phyloP scores from a whole-genome alignment of 768 basidiomycete genomes.

The Calvatia gigantea region DNA sequence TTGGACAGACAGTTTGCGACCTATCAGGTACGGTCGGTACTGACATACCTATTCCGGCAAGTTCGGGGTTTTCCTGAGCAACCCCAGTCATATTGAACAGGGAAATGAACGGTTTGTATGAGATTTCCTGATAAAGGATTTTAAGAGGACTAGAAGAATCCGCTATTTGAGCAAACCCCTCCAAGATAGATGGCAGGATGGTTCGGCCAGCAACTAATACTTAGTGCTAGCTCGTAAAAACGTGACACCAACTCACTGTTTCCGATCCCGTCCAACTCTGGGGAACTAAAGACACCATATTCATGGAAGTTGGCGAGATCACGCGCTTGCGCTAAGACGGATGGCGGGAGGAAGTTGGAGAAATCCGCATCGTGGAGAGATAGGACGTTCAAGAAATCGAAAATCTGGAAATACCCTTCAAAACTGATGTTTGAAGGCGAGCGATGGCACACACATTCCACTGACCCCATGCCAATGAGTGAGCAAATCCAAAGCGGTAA shows the following conservation, averaged over 20 bases:
- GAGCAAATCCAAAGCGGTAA: neutral
- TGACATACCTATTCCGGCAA: conserved; percentile 54
- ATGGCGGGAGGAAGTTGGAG: conserved; percentile 37
- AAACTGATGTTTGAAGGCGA: neutral
- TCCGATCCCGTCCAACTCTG: conserved; percentile 52
- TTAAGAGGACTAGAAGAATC: conserved; percentile 50
- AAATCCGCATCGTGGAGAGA: conserved; percentile 63
- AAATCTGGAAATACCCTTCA: conserved; percentile 41
- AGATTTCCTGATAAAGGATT: conserved; percentile 54
- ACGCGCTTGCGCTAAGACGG: conserved; percentile 50
- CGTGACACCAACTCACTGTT: conserved; percentile 42
- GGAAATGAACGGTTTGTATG: conserved; percentile 78
- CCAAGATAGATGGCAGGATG: conserved; percentile 57
- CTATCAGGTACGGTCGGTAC: neutral
- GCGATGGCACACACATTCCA: conserved; percentile 7
- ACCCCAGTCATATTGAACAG: conserved; percentile 75
- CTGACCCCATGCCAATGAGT: neutral
- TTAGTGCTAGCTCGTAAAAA: neutral
- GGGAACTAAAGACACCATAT: conserved; percentile 60
- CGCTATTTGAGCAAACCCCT: conserved; percentile 47
- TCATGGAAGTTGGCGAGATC: conserved; percentile 73
- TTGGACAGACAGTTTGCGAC: neutral
- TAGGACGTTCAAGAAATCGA: conserved; percentile 73
- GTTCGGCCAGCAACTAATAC: conserved; percentile 62
- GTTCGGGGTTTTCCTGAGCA: conserved; percentile 43